These are phyloP conservation scores for Citrullus colocynthis DNA, from an alignment of 306 rosid species.

Conservation along the genomic window DNA sequence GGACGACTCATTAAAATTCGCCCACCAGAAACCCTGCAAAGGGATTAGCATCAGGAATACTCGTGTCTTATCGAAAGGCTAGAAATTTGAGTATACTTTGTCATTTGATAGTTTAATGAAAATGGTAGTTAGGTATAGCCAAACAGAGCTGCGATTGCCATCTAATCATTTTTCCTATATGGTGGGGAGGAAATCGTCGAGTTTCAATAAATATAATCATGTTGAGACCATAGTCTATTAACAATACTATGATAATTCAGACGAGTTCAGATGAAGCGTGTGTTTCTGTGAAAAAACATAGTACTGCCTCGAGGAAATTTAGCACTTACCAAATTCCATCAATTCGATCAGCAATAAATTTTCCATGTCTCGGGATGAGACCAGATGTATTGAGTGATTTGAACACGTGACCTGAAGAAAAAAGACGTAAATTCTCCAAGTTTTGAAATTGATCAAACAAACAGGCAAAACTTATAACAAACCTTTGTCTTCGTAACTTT, in stretches of 20 bases:
- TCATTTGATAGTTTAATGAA: not conserved
- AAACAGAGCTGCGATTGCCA: not conserved
- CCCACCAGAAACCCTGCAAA: constrained; percentile 87
- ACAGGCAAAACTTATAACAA: constrained; percentile 9
- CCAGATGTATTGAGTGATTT: constrained; percentile 85
- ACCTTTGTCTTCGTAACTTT: constrained; percentile 85
- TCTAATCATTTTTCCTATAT: not conserved
- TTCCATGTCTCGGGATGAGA: constrained; percentile 82
- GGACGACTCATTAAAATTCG: constrained; percentile 85
- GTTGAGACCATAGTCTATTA: not conserved
- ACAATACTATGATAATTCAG: not conserved
- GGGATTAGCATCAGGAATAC: not conserved
- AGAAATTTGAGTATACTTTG: not conserved
- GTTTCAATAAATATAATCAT: not conserved
- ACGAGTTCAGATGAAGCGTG: not conserved
- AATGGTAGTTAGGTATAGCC: not conserved
- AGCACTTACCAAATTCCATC: constrained; percentile 86
- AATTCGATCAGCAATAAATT: constrained; percentile 74
- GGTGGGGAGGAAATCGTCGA: not conserved
- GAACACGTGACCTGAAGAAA: constrained; percentile 71
- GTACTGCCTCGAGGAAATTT: not conserved
- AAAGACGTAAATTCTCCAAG: not conserved
- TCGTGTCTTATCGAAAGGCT: not conserved
- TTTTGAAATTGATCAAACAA: not conserved
- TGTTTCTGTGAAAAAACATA: not conserved